Evolutionary conservation across 2,329 filamentous ascomycete genomes (phyloP).

Genomic region (Fusarium bactridioides): DNA sequence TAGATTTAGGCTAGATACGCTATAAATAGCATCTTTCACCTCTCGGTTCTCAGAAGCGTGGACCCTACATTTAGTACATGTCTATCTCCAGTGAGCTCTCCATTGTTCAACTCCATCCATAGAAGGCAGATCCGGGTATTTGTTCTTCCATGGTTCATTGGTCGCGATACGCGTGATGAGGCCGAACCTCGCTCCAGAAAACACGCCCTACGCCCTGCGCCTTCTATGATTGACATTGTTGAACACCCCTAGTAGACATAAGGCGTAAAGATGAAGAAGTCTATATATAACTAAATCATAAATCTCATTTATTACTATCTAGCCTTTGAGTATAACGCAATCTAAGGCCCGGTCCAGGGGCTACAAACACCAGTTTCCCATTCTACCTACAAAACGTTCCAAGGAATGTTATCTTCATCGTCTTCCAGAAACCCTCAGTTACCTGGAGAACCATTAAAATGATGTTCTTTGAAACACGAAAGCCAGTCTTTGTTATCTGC

Average conservation of each 20-base stretch:
- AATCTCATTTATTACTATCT: background rate
- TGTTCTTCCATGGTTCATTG: background rate
- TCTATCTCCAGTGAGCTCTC: background rate
- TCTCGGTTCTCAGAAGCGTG: too few species aligned
- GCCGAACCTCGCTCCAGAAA: background rate
- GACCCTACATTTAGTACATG: background rate
- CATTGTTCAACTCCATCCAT: background rate
- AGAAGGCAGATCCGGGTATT: background rate
- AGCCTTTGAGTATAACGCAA: background rate
- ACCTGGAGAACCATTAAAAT: background rate
- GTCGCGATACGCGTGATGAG: background rate
- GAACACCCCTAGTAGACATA: background rate
- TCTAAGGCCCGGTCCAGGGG: background rate
- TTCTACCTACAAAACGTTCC: too few species aligned
- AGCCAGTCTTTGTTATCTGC: conserved; percentile 43
- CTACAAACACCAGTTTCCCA: background rate
- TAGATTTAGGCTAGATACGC: background rate
- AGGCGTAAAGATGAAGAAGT: background rate
- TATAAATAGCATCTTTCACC: background rate
- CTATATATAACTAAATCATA: background rate
- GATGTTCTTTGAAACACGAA: conserved; percentile 29
- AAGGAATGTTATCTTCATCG: background rate
- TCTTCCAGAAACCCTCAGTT: background rate
- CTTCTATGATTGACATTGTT: background rate
- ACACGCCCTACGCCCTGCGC: conserved; percentile 3